Conservation (phyloP, 2,329 filamentous ascomycete genomes). For the Harringtonia aguacate region DNA sequence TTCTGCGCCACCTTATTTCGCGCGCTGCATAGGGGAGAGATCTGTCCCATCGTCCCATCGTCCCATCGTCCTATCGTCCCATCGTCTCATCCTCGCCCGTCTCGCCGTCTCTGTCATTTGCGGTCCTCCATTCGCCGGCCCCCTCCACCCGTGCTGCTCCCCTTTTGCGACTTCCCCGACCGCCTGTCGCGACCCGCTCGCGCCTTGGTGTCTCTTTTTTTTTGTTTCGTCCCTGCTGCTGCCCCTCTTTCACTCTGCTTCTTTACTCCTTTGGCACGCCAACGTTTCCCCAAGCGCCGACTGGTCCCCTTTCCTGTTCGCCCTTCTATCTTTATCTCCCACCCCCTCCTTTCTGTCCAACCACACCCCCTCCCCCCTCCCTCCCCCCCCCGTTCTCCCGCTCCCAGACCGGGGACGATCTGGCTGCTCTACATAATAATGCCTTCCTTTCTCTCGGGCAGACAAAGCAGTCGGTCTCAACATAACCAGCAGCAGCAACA, state of each 20-base stretch:
- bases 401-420: neutral
- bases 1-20: neutral
- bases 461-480: slow-evolving; percentile 46
- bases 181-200: neutral
- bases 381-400: neutral
- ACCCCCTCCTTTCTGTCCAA: neutral
- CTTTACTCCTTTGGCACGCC: neutral
- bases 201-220: neutral
- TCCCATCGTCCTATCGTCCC: neutral
- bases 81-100: neutral
- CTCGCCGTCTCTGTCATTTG: neutral
- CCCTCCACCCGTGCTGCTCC: too few species aligned
- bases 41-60: too few species aligned
- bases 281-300: neutral
- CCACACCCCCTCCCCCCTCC: neutral
- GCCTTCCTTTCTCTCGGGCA: slow-evolving; percentile 45
- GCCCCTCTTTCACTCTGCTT: neutral
- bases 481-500: slow-evolving; percentile 16
- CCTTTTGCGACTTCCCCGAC: neutral
- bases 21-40: too few species aligned
- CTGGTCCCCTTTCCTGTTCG: neutral
- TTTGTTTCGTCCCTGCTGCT: neutral
- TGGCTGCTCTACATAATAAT: slow-evolving; percentile 21
- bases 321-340: neutral
- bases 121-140: too few species aligned